Evolutionary conservation across 2,329 filamentous ascomycete species (phyloP).

Genomic region (Ciborinia camelliae): DNA sequence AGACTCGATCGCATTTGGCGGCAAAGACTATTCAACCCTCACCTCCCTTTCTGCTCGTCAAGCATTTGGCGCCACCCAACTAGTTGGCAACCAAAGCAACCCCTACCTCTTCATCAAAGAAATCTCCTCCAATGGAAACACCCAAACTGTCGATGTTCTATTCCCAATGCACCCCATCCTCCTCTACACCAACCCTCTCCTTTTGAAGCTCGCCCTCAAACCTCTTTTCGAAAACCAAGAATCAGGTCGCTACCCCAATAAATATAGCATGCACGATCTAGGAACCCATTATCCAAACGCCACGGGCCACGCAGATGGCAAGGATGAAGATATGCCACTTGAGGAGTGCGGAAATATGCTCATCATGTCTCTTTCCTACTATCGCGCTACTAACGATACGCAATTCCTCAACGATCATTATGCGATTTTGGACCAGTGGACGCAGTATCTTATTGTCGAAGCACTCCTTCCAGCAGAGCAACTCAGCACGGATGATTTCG

Average conservation of each 20-base stretch:
- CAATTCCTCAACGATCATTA: conserved; percentile 64
- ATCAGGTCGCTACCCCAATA: conserved; percentile 63
- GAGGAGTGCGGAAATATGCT: conserved; percentile 82
- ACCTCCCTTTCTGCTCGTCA: conserved; percentile 52
- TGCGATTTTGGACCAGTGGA: conserved; percentile 72
- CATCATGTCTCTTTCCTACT: conserved; percentile 72
- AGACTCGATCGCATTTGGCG: conserved; percentile 64
- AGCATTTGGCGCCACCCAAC: conserved; percentile 43
- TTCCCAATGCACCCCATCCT: conserved; percentile 82
- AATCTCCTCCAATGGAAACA: conserved; percentile 83
- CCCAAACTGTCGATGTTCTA: conserved; percentile 85
- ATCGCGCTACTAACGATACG: conserved; percentile 52
- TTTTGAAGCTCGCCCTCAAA: conserved; percentile 57
- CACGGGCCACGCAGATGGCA: conserved; percentile 66
- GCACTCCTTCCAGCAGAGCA: conserved; percentile 72
- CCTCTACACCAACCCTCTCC: conserved; percentile 70
- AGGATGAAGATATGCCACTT: conserved; percentile 72
- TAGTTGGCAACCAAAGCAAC: conserved; percentile 45
- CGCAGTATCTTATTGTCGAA: conserved; percentile 69
- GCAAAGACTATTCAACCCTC: conserved; percentile 47
- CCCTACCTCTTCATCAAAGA: conserved; percentile 63
- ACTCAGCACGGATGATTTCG: conserved; percentile 80
- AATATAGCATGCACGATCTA: conserved; percentile 71
- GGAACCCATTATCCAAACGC: conserved; percentile 67
- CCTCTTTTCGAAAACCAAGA: conserved; percentile 67